These are phyloP conservation scores for Dioscorea dumetorum DNA, from an alignment of 106 monocot species.

Conservation along the genomic window DNA sequence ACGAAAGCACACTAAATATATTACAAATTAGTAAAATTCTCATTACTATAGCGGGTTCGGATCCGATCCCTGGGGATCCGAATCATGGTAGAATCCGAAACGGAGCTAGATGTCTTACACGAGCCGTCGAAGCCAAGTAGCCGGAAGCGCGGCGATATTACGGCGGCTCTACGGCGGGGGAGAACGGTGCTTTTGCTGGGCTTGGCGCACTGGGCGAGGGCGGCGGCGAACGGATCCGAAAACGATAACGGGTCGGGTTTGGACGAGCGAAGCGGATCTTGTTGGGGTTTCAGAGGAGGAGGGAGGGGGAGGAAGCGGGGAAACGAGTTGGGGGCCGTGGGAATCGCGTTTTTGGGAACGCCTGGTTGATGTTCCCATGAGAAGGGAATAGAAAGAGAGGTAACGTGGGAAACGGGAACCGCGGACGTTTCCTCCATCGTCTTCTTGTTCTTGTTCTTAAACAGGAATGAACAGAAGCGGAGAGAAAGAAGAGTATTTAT, in stretches of 20 bases:
- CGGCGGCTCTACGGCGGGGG: neutral
- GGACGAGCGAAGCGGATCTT: neutral
- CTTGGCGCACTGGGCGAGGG: conserved; percentile 6
- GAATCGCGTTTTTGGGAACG: conserved; percentile 15
- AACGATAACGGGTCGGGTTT: neutral
- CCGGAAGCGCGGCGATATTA: neutral
- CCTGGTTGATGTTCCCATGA: conserved; percentile 37
- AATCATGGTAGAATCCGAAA: conserved; percentile 5
- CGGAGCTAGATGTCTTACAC: conserved; percentile 16
- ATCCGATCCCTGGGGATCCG: neutral
- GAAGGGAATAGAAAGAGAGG: conserved; percentile 27
- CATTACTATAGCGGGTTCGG: no score
- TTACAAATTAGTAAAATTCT: no score
- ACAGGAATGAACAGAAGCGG: no score
- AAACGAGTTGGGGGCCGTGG: neutral
- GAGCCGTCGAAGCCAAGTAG: conserved; percentile 6
- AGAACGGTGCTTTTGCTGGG: neutral
- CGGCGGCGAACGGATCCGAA: conserved; percentile 8
- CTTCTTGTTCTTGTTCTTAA: no score
- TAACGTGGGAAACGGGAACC: neutral
- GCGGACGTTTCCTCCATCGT: no score
- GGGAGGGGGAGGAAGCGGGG: conserved; percentile 15
- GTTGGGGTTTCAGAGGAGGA: conserved; percentile 7
- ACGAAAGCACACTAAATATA: no score
- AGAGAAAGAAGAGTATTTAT: no score